Percentiles rank a stretch among this genome's conserved stretches.
phyloP scores from a whole-genome alignment of 768 basidiomycete genomes.

The Suillus hirtellus region DNA sequence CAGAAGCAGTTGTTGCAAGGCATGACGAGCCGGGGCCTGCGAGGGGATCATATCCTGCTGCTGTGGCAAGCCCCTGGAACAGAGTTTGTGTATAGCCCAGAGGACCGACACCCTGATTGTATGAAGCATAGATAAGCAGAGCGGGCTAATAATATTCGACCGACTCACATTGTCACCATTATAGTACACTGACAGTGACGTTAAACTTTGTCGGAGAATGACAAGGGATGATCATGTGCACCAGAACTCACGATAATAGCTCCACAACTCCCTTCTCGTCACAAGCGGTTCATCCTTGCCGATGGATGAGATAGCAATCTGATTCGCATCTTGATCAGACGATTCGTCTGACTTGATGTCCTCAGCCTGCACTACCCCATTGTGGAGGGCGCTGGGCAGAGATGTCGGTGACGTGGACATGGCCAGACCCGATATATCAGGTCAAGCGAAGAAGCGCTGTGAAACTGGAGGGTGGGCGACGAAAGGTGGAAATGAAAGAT shows the following conservation, averaged over 20 bases:
- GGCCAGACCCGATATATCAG: neutral
- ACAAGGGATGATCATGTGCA: neutral
- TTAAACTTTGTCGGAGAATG: neutral
- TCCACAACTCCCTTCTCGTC: conserved; percentile 75
- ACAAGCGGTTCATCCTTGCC: conserved; percentile 64
- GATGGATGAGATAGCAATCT: conserved; percentile 41
- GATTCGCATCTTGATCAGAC: conserved; percentile 12
- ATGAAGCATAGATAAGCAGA: neutral
- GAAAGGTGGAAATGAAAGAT: neutral
- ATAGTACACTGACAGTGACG: conserved; percentile 77
- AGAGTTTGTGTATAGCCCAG: conserved; percentile 67
- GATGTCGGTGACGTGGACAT: conserved; percentile 19
- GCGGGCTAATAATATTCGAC: neutral
- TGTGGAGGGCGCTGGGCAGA: conserved; percentile 1
- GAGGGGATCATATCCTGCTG: conserved; percentile 74
- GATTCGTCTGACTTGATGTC: conserved; percentile 13
- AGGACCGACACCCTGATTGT: conserved; percentile 64
- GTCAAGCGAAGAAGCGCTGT: neutral
- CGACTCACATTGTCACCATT: conserved; percentile 74
- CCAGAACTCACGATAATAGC: conserved; percentile 65
- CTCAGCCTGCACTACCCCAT: conserved; percentile 11
- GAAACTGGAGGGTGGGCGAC: neutral
- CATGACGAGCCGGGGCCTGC: conserved; percentile 74
- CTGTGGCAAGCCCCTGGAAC: conserved; percentile 70
- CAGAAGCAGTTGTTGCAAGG: conserved; percentile 53